Percentiles rank a stretch among this genome's conserved stretches.
These are phyloP conservation scores for Phytophthora brassicae DNA, from an alignment of 352 stramenopile species.

Conservation along the genomic window DNA sequence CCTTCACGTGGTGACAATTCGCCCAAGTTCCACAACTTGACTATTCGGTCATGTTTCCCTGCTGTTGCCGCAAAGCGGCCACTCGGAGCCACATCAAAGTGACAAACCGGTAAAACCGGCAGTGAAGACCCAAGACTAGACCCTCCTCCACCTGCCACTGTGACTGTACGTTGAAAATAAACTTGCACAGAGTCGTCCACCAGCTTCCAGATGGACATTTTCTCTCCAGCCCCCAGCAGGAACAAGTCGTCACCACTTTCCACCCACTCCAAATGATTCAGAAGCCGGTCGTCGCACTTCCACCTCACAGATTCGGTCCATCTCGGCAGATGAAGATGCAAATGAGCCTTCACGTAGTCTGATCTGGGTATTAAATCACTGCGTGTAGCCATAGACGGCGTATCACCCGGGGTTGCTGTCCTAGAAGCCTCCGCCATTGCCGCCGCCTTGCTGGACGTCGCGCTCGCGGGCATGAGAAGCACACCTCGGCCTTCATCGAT, in stretches of 20 bases:
- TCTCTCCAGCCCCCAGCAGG: conserved; percentile 66
- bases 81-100: conserved; percentile 68
- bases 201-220: conserved; percentile 82
- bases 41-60: conserved; percentile 56
- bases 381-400: neutral
- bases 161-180: conserved; percentile 77
- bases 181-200: conserved; percentile 78
- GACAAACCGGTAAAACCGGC: conserved; percentile 29
- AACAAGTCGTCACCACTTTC: conserved; percentile 71
- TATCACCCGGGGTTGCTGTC: conserved; percentile 5
- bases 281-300: conserved; percentile 57
- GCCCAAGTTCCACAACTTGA: conserved; percentile 70
- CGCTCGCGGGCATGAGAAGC: conserved; percentile 55
- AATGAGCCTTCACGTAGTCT: conserved; percentile 67
- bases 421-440: conserved; percentile 15
- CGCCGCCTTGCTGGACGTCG: conserved; percentile 27
- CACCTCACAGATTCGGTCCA: conserved; percentile 76
- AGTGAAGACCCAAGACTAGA: conserved; percentile 4
- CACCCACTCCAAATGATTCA: conserved; percentile 77
- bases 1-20: conserved; percentile 55
- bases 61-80: conserved; percentile 68
- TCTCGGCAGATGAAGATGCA: conserved; percentile 65
- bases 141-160: conserved; percentile 25
- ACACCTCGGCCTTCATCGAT: conserved; percentile 64
- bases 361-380: conserved; percentile 12